phyloP scores from a whole-genome alignment of 2,329 filamentous ascomycete species.

The Microdochium bolleyi region DNA sequence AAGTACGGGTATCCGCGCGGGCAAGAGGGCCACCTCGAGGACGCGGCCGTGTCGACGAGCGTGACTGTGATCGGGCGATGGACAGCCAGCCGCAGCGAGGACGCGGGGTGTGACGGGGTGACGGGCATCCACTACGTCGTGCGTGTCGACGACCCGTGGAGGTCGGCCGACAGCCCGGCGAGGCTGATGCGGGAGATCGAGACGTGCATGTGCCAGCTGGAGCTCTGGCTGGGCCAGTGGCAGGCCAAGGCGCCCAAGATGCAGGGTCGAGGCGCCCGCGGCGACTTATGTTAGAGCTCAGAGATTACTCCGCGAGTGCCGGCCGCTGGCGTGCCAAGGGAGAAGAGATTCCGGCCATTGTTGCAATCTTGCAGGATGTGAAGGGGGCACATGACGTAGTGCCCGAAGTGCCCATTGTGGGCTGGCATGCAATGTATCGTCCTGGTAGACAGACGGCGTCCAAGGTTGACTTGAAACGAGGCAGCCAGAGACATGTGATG shows the following conservation, averaged over 20 bases:
- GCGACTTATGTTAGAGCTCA: neutral
- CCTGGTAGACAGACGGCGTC: no score
- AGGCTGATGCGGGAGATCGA: neutral
- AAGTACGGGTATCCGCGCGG: neutral
- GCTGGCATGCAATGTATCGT: no score
- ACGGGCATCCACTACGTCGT: neutral
- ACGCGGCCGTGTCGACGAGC: neutral
- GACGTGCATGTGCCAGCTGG: neutral
- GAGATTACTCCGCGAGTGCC: no score
- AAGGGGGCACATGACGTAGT: no score
- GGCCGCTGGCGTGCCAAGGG: no score
- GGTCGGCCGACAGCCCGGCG: neutral
- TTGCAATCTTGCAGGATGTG: no score
- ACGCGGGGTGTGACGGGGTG: neutral
- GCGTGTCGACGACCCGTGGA: neutral
- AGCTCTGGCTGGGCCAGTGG: neutral
- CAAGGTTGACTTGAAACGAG: no score
- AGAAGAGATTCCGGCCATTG: no score
- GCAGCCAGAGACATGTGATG: no score
- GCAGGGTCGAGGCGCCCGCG: neutral
- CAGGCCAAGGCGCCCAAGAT: neutral
- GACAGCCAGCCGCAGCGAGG: neutral
- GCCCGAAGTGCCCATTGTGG: no score
- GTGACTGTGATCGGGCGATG: neutral
- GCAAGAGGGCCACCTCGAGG: neutral